phyloP scores from a whole-genome alignment of 306 rosid species.

The Cercis canadensis region DNA sequence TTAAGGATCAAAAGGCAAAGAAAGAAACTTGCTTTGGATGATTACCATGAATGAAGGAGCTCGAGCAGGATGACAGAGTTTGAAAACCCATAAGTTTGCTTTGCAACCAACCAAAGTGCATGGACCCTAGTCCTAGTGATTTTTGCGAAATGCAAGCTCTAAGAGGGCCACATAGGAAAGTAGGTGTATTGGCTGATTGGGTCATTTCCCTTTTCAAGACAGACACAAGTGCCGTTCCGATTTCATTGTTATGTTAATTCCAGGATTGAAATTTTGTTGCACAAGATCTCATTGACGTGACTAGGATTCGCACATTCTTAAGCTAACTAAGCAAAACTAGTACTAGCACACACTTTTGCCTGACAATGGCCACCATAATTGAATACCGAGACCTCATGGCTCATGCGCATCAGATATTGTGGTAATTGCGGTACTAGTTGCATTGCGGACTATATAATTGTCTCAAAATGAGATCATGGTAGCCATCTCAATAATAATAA shows the following conservation, averaged over 20 bases:
- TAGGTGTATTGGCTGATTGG: conserved; percentile 32
- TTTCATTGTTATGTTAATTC: conserved; percentile 18
- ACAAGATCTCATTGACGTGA: conserved; percentile 39
- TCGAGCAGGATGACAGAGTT: neutral
- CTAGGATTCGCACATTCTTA: conserved; percentile 36
- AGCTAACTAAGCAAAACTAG: neutral
- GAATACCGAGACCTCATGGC: too few species aligned
- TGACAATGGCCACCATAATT: too few species aligned
- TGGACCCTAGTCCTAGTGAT: neutral
- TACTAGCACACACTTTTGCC: too few species aligned
- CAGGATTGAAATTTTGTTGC: conserved; percentile 29
- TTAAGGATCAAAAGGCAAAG: neutral
- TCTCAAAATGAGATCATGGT: too few species aligned
- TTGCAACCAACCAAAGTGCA: conserved; percentile 26
- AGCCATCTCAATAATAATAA: too few species aligned
- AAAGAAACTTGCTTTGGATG: conserved; percentile 1
- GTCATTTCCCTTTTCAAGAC: conserved; percentile 37
- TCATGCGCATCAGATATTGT: too few species aligned
- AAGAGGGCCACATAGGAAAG: conserved; percentile 14
- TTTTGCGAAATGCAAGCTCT: too few species aligned
- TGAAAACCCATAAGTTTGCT: conserved; percentile 18
- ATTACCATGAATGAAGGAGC: neutral
- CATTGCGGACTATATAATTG: too few species aligned
- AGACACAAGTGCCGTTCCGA: conserved; percentile 35
- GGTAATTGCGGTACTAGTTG: too few species aligned